Base-by-base conservation (phyloP, 371 early-diverging fungal genomes). In the Chytridiales sp. region DNA sequence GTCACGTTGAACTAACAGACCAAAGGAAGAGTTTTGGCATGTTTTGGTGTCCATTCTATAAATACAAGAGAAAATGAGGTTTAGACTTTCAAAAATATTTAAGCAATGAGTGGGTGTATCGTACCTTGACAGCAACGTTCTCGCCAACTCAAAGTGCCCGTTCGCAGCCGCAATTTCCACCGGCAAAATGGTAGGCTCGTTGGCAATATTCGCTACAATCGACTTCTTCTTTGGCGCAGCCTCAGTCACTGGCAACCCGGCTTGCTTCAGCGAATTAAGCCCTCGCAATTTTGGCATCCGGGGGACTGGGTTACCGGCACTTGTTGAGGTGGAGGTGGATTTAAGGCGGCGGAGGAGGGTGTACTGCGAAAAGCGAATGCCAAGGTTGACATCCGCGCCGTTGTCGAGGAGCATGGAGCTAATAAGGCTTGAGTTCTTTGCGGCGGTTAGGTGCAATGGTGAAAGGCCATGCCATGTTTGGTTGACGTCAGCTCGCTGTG, bases 391-490 rank as follows among this genome's bases (percentile, higher is more conserved):
- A 41, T 74, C 65, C 17, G 81, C 90, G 47, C 86, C 77, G 57
- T 74, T 56, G 27, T 87, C 83, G 11, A 88, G 62, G 4, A 90
- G 72, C 22, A 86, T 40, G 9, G 77, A 61, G n/a, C 83, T 80
- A 11, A 87, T 67, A 13, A 62, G 54, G 4, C 76, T 64, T 31
- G 80, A 82, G 13, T 87, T 85, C 48, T 80, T 81, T 56, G 81
- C 77, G 30, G 82, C 82, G 4, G 88, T 87, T 52, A 85, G 70
- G 52, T 85, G 86, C 43, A 88, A 75, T 0, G 90, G 81, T 0
- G 77, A 70, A 15, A 81, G 49, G 6, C 75, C 72, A 43, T 77
- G 75, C 81, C 81, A 81, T 17, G 56, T 42, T 29, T 60, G 66
- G 50, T 77, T 75, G 9, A 77, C 67, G 49, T 81, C 66, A 15